Percentiles rank a stretch among this genome's conserved stretches.
phyloP scores from a whole-genome alignment of 202 grass and related monocot genomes.

The Schoenoplectus triqueter region DNA sequence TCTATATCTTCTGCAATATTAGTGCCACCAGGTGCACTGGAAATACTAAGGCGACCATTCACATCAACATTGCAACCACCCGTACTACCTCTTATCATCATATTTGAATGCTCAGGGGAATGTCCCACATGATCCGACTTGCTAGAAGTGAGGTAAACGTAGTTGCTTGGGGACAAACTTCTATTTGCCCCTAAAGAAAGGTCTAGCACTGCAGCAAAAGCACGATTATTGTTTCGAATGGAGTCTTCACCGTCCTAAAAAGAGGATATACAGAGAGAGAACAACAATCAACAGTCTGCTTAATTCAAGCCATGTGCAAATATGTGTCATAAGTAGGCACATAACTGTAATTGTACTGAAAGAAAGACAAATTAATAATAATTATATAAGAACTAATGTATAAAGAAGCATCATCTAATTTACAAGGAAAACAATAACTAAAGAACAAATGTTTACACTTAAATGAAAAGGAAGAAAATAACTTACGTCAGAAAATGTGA shows the following conservation, averaged over 20 bases:
- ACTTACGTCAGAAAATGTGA: conserved; percentile 73
- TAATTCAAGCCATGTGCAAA: conserved; percentile 8
- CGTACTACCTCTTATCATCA: conserved; percentile 76
- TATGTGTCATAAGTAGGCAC: neutral
- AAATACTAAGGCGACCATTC: conserved; percentile 71
- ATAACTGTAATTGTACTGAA: neutral
- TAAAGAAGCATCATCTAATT: conserved; percentile 23
- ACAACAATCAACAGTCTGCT: neutral
- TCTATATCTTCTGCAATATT: conserved; percentile 84
- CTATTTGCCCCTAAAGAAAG: conserved; percentile 47
- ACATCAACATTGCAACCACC: conserved; percentile 40
- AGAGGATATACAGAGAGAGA: neutral
- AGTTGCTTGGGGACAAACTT: conserved; percentile 54
- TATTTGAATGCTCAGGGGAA: conserved; percentile 64
- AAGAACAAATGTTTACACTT: neutral
- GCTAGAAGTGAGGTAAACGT: conserved; percentile 46
- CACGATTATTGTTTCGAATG: conserved; percentile 41
- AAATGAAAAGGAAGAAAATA: neutral
- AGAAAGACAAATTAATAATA: conserved; percentile 5
- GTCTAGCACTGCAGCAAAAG: conserved; percentile 52
- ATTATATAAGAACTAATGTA: neutral
- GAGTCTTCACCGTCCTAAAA: conserved; percentile 22
- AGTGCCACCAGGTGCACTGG: conserved; percentile 73
- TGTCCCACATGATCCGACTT: conserved; percentile 69
- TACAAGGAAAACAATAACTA: neutral